Base-by-base conservation (phyloP, 331 rosid genomes). In the Pyrus hybrid region DNA sequence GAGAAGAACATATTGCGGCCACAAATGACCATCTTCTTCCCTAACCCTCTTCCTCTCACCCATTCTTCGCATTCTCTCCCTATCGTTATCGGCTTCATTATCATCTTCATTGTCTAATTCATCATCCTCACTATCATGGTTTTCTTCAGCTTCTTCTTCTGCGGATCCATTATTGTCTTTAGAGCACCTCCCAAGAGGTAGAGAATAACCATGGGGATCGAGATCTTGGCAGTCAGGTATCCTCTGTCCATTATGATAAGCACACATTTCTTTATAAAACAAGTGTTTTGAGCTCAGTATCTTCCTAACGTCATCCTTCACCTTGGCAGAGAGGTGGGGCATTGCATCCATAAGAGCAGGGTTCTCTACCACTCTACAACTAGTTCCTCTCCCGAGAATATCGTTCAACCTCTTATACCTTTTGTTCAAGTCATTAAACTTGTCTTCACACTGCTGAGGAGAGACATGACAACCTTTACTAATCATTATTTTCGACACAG, bases 391-490 rank as follows among this genome's bases (percentile, higher is more conserved):
- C 78, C 98, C 97, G 66, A 94, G 91, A 54, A 94, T 83, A 62
- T 91, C 98, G 75, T 94, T 94, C 56, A 94, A 88, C 82, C 91
- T 84, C 84, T 94, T 94, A 80, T 90, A 94, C 73, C 98, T 90
- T 90, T 94, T 94, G 84, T 94, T 94, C 67, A 94, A 83, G 86
- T 94, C 98, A 67, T 94, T 94, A 71, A 91, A 94, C 75, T 94
- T 94, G 77, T 94, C 98, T 88, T 94, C 98, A 23, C 98, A 94
- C 84, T 94, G 98, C 83, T 94, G 98, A 0, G 98, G 97, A 0
- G 98, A 91, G 20, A 90, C 96, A 13, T 87, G 93, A 53, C 95
- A 88, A 71, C 97, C 93, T 79, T 92, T 90, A 58, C 84, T 77
- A n/a, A 86, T 86, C 97, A 94, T 91, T 79, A 94, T 73, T 86